Evolutionary conservation across 2,329 filamentous ascomycete genomes (phyloP), one percentile per base, ranked within the genome.

Genomic region (Ambrosiella cleistominuta): DNA sequence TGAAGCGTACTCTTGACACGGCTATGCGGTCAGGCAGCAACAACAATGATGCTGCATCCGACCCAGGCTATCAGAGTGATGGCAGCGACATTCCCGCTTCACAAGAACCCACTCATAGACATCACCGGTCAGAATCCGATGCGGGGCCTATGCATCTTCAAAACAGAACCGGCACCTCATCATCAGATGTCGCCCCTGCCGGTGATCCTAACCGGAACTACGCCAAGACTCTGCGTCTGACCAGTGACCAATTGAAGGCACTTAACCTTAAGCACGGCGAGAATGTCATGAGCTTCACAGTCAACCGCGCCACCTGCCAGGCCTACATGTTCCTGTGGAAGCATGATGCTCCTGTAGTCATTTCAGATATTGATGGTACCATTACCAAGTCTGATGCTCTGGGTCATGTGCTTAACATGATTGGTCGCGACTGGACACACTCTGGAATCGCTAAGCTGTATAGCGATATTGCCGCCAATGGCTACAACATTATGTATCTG

Each of bases 401-500:
- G 12, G 93, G 93, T 12, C 93, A 98, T 66, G 88, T 98, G 49
- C 72, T 97, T 57, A 97, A 91, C 73, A 93, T 93, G 81, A 91
- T 98, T 63, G 93, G 93, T 47, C 84, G 93, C 53, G 93, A 98
- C 70, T 98, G 93, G 93, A 98, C 93, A 2, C 93, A 98, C 68
- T 80, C 89, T 13, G 93, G 93, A 42, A 91, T 98, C 27, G 94
- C 93, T 19, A 98, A 98, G 72, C 77, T 98, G 7, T 98, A 97
- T 71, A 93, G 86, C 54, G 94, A 98, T 64, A 98, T 98, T 64
- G 82, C 83, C 0, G 83, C 85, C 65, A 98, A 98, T 66, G 93
- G 93, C 6, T 98, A 97, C 75, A 97, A 98, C 69, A 94, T 98
- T 67, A 89, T 98, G 79, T 98, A 98, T 68, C 78, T 98, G 51